A percentile compares a stretch with the other conserved stretches of the same genome.
phyloP scores from a whole-genome alignment of 73 alveolate species.

The Paramecium pentaurelia region DNA sequence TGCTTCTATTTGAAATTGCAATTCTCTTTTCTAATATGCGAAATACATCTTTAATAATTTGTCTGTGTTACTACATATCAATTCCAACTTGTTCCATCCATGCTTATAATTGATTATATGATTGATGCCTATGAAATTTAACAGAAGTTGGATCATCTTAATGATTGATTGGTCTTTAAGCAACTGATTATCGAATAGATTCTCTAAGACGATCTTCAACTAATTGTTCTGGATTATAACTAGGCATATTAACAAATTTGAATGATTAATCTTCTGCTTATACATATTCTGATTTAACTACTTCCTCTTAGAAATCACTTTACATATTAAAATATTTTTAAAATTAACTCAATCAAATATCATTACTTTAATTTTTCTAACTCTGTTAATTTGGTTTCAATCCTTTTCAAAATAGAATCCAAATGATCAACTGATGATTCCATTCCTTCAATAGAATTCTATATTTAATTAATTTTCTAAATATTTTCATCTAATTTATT shows the following conservation, averaged over 20 bases:
- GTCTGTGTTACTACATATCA: not conserved
- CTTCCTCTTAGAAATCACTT: not conserved
- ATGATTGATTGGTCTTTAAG: not conserved
- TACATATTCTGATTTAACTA: slow-evolving; percentile 16
- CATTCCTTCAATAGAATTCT: slow-evolving; percentile 33
- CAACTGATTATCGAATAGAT: not conserved
- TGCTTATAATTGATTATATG: not conserved
- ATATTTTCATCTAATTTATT: slow-evolving; percentile 19
- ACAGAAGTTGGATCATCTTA: not conserved
- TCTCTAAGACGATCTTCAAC: not conserved
- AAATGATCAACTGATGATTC: slow-evolving; percentile 43
- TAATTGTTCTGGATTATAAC: slow-evolving; percentile 2
- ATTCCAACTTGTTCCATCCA: slow-evolving; percentile 22
- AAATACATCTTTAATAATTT: not conserved
- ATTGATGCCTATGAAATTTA: not conserved
- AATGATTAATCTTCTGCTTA: not conserved
- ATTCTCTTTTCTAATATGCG: not conserved
- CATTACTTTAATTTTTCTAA: slow-evolving; percentile 5
- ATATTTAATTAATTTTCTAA: not conserved
- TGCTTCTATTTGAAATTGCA: slow-evolving; percentile 16
- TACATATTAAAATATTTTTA: not conserved
- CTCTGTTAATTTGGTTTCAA: slow-evolving; percentile 14
- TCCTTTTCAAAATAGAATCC: not conserved
- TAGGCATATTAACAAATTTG: not conserved
- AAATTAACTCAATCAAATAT: not conserved